A percentile compares a stretch with the other conserved stretches of the same genome.
Conservation (phyloP, 2,329 filamentous ascomycete genomes). For the Talaromyces piceae region DNA sequence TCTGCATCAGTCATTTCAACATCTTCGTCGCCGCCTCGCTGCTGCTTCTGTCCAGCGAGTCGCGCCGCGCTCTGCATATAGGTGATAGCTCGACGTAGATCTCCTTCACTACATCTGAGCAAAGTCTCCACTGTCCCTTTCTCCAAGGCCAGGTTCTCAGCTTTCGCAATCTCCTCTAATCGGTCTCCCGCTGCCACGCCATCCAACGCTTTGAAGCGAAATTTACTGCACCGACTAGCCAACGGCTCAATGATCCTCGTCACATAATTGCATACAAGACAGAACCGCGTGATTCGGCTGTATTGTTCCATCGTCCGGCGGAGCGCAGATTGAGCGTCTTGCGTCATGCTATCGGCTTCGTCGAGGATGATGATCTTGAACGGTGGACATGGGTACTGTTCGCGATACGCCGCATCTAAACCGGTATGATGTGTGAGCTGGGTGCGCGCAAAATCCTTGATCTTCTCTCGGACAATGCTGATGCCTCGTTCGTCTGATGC, state of each 20-base stretch:
- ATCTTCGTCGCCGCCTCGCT: conserved; percentile 42
- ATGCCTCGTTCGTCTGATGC: conserved; percentile 98
- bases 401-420: conserved; percentile 54
- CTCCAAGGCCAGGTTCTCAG: conserved; percentile 69
- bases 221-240: conserved; percentile 89
- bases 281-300: conserved; percentile 92
- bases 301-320: conserved; percentile 98
- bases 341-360: conserved; percentile 98
- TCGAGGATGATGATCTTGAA: conserved; percentile 99
- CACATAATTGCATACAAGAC: conserved; percentile 97
- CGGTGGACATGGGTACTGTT: conserved; percentile 82
- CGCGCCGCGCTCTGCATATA: conserved; percentile 91
- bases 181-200: conserved; percentile 73
- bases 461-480: conserved; percentile 91
- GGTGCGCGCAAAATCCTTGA: conserved; percentile 96
- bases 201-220: conserved; percentile 93
- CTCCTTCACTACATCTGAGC: conserved; percentile 83
- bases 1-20: conserved; percentile 55
- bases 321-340: conserved; percentile 90
- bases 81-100: conserved; percentile 92
- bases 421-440: conserved; percentile 77
- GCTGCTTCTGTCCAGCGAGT: conserved; percentile 60
- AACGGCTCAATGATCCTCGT: conserved; percentile 96
- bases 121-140: conserved; percentile 74
- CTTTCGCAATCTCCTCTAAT: conserved; percentile 71